Evolutionary conservation across 345 rosid species (phyloP), one percentile per base, ranked within the genome.

Genomic region (Eucalyptus caleyi): DNA sequence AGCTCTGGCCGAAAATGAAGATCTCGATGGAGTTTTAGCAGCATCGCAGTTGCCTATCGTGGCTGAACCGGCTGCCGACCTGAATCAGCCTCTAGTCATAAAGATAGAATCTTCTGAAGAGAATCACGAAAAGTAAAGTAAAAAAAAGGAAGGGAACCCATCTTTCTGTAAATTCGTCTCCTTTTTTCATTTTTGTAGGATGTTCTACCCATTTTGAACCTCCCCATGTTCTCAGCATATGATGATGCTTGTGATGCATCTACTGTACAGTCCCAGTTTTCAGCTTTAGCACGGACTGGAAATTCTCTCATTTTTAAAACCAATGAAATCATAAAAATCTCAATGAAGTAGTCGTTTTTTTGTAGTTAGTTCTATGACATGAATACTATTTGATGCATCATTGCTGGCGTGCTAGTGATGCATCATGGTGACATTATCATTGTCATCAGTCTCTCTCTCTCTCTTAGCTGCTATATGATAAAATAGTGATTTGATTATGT

Each of bases 1-100:
- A 93, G 99, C 99, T 77, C 91, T 98, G 94, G 99, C 96, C 1
- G 99, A 98, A 93, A 95, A 95, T 54, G 99, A 94, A 86, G 95
- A 93, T 47, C 54, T 95, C 11, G 97, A 92, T 77, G 93, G 89
- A 21, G 89, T 93, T 50, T 54, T 91, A 30, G 91, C 87, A 50
- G 88, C 95, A 1, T 93, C 96, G 1, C 94, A 94, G 90, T 91
- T 93, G 92, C 94, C 94, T 6, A 89, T 91, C 4, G 87, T 89
- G 72, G 93, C 88, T 11, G 96, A 95, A 88, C 32, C 92, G 60
- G 88, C 93, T 7, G 62, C 45, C 15, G 95, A 93, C 89, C 94
- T 97, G 88, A 94, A 85, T 77, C 95, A 95, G 91, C 96, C 99
- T 88, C 95, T 98, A 16, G 91, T 98, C 53, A 93, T 97, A 92